phyloP scores from a whole-genome alignment of 139 green algal genomes.

The Ettlia oleoabundans region DNA sequence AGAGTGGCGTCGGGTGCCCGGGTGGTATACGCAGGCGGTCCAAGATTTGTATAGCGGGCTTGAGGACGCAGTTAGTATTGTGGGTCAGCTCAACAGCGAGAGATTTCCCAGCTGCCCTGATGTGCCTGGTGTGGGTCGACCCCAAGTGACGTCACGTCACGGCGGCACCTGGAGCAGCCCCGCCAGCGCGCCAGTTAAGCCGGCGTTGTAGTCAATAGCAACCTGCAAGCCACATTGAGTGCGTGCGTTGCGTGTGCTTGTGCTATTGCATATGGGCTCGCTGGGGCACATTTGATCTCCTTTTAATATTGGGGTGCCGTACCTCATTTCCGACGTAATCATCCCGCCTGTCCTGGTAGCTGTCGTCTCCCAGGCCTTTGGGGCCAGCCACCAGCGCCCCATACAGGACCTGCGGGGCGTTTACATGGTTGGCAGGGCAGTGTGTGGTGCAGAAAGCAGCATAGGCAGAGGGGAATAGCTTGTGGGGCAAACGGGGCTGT shows the following conservation, averaged over 20 bases:
- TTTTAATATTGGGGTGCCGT: neutral
- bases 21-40: too few species aligned
- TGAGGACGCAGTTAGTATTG: too few species aligned
- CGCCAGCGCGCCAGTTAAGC: slow-evolving; percentile 53
- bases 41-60: too few species aligned
- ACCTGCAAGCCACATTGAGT: slow-evolving; percentile 21
- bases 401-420: slow-evolving; percentile 27
- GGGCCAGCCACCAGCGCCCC: slow-evolving; percentile 44
- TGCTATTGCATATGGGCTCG: neutral
- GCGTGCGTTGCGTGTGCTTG: too few species aligned
- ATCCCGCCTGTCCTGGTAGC: slow-evolving; percentile 32
- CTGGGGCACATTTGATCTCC: too few species aligned
- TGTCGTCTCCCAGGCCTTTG: slow-evolving; percentile 30
- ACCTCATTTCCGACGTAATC: slow-evolving; percentile 47
- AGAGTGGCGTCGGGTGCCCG: too few species aligned
- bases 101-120: too few species aligned
- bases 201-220: slow-evolving; percentile 61
- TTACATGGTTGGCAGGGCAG: neutral
- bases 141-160: too few species aligned
- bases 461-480: neutral
- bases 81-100: too few species aligned
- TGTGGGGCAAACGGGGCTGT: too few species aligned
- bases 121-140: slow-evolving; percentile 14
- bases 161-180: slow-evolving; percentile 33
- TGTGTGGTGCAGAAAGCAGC: neutral